Evolutionary conservation across 1,284 basidiomycete species (phyloP).

Genomic region (Anthracocystis setariae): DNA sequence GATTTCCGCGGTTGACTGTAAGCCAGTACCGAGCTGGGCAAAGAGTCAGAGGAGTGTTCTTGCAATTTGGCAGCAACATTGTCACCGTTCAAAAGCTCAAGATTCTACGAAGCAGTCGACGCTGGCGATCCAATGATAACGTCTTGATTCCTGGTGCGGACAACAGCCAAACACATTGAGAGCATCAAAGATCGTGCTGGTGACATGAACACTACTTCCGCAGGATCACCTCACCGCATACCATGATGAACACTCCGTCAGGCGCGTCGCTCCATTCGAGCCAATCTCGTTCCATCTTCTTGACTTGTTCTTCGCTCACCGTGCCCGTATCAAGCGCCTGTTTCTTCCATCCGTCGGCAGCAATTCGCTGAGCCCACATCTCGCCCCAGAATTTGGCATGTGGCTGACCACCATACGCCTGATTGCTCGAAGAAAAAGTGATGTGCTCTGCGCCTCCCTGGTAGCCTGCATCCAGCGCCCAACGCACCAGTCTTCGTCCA

Average conservation of each 20-base stretch:
- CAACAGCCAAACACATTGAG: too few species aligned
- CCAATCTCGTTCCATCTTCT: constrained; percentile 21
- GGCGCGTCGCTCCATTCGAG: constrained; percentile 16
- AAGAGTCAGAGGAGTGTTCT: too few species aligned
- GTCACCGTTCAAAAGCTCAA: too few species aligned
- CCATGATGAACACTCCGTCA: constrained; percentile 27
- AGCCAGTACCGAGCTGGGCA: too few species aligned
- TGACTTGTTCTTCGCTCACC: constrained; percentile 12
- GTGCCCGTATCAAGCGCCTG: constrained; percentile 25
- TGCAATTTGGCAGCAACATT: too few species aligned
- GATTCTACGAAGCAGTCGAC: too few species aligned
- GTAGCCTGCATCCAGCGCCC: constrained; percentile 37
- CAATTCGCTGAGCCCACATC: constrained; percentile 31
- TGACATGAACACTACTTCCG: constrained; percentile 14
- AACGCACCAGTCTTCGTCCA: constrained; percentile 28
- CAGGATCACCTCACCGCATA: constrained; percentile 38
- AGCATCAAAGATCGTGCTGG: too few species aligned
- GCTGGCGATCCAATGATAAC: too few species aligned
- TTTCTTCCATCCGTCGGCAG: constrained; percentile 24
- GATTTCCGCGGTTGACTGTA: too few species aligned
- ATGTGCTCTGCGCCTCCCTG: constrained; percentile 11
- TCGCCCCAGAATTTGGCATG: constrained; percentile 31
- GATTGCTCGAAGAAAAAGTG: constrained; percentile 32
- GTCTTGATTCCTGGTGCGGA: too few species aligned
- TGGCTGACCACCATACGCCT: constrained; percentile 27